These are phyloP conservation scores for Alternaria gaisen DNA, from an alignment of 2,329 filamentous ascomycete species.

Conservation along the genomic window DNA sequence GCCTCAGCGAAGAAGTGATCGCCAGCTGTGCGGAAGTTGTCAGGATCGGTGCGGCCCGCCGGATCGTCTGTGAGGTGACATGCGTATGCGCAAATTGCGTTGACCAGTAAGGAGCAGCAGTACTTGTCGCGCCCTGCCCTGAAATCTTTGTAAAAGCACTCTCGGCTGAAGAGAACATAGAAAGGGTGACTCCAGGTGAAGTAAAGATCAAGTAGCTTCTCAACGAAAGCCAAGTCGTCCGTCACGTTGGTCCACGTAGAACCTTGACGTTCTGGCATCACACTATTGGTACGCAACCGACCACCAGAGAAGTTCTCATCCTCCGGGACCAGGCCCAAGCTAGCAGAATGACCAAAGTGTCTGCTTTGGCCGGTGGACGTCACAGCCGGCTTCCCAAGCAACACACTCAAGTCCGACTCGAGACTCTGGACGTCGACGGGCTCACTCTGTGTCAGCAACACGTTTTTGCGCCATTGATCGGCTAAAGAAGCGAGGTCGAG, in stretches of 20 bases:
- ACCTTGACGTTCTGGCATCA: slow-evolving; percentile 27
- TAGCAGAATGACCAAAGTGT: slow-evolving; percentile 51
- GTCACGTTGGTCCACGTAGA: slow-evolving; percentile 69
- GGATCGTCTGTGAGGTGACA: slow-evolving; percentile 74
- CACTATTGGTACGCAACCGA: slow-evolving; percentile 20
- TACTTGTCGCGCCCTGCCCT: slow-evolving; percentile 67
- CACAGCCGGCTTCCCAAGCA: slow-evolving; percentile 49
- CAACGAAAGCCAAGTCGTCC: slow-evolving; percentile 65
- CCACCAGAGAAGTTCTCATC: slow-evolving; percentile 43
- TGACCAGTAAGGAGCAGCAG: slow-evolving; percentile 73
- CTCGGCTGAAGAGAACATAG: slow-evolving; percentile 75
- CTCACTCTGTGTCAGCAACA: slow-evolving; percentile 44
- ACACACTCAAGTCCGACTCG: slow-evolving; percentile 48
- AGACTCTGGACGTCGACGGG: slow-evolving; percentile 38
- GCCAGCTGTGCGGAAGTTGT: slow-evolving; percentile 71
- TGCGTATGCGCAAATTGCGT: slow-evolving; percentile 70
- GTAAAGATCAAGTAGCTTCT: slow-evolving; percentile 71
- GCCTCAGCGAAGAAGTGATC: slow-evolving; percentile 79
- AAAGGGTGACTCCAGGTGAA: slow-evolving; percentile 79
- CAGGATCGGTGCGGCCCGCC: slow-evolving; percentile 68
- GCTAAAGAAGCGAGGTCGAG: slow-evolving; percentile 53
- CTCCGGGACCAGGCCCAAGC: slow-evolving; percentile 47
- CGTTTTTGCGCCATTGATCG: slow-evolving; percentile 52
- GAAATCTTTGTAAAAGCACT: slow-evolving; percentile 75
- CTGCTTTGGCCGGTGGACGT: slow-evolving; percentile 46